Evolutionary conservation across 257 asterid species (phyloP).

Genomic region (Euphrasia confusa): DNA sequence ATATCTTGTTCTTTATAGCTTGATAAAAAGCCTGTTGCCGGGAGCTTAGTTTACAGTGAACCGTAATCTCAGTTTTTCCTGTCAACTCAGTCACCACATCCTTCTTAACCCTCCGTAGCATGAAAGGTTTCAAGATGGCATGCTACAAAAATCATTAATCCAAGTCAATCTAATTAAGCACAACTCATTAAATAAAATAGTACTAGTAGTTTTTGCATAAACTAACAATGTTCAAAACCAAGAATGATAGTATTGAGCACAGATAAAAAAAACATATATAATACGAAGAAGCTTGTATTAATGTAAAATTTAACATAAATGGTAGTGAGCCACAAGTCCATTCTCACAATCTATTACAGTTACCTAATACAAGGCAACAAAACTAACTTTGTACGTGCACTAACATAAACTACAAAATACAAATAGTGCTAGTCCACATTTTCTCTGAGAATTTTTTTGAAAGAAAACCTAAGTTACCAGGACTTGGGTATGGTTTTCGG

Average conservation of each 20-base stretch:
- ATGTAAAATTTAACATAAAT: neutral
- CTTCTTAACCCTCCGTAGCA: slow-evolving; percentile 94
- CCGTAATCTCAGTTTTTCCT: slow-evolving; percentile 82
- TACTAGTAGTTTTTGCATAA: slow-evolving; percentile 10
- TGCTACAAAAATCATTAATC: slow-evolving; percentile 45
- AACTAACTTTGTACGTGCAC: neutral
- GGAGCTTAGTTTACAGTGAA: slow-evolving; percentile 87
- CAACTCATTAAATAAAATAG: slow-evolving; percentile 6
- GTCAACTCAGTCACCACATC: slow-evolving; percentile 93
- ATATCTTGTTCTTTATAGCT: slow-evolving; percentile 96
- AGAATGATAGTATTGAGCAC: slow-evolving; percentile 2
- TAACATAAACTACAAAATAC: slow-evolving; percentile 2
- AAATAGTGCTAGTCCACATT: neutral
- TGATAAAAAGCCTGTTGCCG: slow-evolving; percentile 97
- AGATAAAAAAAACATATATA: neutral
- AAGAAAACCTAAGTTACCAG: neutral
- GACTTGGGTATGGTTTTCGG: too few species aligned
- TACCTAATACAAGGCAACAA: slow-evolving; percentile 2
- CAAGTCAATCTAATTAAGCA: slow-evolving; percentile 10
- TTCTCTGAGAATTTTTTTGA: neutral
- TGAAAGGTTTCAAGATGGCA: slow-evolving; percentile 95
- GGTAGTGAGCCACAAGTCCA: slow-evolving; percentile 5
- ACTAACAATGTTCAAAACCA: slow-evolving; percentile 8
- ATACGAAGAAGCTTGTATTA: neutral
- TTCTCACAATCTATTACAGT: slow-evolving; percentile 6